Percentiles rank a stretch among this genome's conserved stretches.
Evolutionary conservation across 2,329 filamentous ascomycete genomes (phyloP).

Genomic region (Beauveria medogensis): DNA sequence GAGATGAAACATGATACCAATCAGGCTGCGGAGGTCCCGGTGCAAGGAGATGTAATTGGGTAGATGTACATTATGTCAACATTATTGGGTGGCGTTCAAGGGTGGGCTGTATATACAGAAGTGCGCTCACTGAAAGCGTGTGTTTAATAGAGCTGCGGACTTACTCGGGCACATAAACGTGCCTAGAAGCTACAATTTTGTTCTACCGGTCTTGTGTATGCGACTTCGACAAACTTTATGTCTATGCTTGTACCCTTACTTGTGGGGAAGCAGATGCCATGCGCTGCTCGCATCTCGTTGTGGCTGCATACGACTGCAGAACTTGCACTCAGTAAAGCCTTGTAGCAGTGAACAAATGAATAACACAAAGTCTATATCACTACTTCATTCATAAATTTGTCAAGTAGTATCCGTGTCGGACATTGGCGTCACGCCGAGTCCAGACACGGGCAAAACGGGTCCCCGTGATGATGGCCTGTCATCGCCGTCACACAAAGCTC

Average conservation of each 20-base stretch:
- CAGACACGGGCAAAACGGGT: too few relatives aligned
- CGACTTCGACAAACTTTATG: neutral
- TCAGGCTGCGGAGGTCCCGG: conserved; percentile 30
- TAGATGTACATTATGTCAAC: conserved; percentile 16
- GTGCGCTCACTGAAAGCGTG: neutral
- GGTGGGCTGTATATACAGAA: conserved; percentile 13
- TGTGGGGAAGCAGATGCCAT: neutral
- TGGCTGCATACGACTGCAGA: too few relatives aligned
- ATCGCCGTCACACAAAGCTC: conserved; percentile 1
- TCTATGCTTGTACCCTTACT: neutral
- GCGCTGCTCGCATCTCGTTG: neutral
- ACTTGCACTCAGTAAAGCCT: too few relatives aligned
- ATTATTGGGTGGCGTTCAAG: conserved; percentile 11
- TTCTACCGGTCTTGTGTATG: neutral
- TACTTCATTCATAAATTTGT: too few relatives aligned
- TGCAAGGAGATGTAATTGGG: conserved; percentile 31
- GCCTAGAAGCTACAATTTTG: neutral
- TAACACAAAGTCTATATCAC: too few relatives aligned
- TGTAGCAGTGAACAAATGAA: too few relatives aligned
- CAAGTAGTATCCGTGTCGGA: neutral
- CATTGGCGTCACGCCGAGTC: neutral
- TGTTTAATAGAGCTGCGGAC: conserved; percentile 8
- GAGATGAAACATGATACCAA: conserved; percentile 25
- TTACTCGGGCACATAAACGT: neutral
- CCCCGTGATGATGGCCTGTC: too few relatives aligned